These are phyloP conservation scores for Pulveroboletus sp. DNA, from an alignment of 768 basidiomycete genomes.

Conservation along the genomic window DNA sequence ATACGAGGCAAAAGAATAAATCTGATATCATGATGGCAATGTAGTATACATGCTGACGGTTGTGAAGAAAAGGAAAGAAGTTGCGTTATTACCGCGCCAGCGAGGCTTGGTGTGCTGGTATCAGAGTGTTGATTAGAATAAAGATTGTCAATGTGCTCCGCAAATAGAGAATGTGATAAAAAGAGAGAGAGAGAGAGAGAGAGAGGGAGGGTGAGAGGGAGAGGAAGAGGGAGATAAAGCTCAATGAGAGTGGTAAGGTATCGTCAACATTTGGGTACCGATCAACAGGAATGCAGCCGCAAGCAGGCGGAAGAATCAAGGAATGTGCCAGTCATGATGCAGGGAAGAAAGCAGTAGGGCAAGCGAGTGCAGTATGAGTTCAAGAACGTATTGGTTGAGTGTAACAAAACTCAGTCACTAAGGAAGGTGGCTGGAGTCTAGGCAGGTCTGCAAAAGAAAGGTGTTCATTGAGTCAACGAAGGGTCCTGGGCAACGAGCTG, in stretches of 20 bases:
- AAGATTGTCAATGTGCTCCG: slow-evolving; percentile 32
- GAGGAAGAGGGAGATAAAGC: slow-evolving; percentile 2
- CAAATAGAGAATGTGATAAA: slow-evolving; percentile 37
- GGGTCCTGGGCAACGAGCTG: slow-evolving; percentile 76
- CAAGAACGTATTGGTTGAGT: slow-evolving; percentile 23
- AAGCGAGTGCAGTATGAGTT: slow-evolving; percentile 27
- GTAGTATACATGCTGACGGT: slow-evolving; percentile 20
- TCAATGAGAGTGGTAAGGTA: slow-evolving; percentile 34
- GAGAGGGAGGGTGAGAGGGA: slow-evolving; percentile 2
- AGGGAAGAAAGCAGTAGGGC: slow-evolving; percentile 17
- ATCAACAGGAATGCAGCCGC: slow-evolving; percentile 17
- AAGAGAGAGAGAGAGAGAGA: slow-evolving; percentile 4
- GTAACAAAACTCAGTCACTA: slow-evolving; percentile 20
- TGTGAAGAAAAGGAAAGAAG: neutral
- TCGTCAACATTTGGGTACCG: slow-evolving; percentile 29
- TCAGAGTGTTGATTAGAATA: slow-evolving; percentile 25
- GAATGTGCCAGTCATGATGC: slow-evolving; percentile 31
- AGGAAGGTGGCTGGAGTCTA: slow-evolving; percentile 18
- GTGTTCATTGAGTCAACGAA: slow-evolving; percentile 44
- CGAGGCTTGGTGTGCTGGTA: slow-evolving; percentile 19
- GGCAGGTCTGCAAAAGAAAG: slow-evolving; percentile 7
- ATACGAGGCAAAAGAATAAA: slow-evolving; percentile 40
- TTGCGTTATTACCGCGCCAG: slow-evolving; percentile 20
- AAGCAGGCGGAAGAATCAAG: slow-evolving; percentile 19
- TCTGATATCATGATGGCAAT: slow-evolving; percentile 14